A percentile compares a stretch with the other conserved stretches of the same genome.
These are phyloP conservation scores for Rhytidiadelphus loreus DNA, from an alignment of 225 moss, liverwort and hornwort genomes.

Conservation along the genomic window DNA sequence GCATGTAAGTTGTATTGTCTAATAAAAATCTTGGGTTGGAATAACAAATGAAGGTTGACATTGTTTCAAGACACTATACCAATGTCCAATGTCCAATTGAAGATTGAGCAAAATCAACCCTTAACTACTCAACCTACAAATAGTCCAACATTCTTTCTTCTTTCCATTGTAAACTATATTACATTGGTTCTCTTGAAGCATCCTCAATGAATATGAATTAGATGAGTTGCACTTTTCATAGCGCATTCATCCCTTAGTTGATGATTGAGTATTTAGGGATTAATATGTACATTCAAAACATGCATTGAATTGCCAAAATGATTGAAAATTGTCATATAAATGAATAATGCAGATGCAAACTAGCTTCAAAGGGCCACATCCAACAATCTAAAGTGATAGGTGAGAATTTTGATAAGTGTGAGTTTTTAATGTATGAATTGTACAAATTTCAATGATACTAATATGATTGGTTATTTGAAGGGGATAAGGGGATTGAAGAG, in stretches of 20 bases:
- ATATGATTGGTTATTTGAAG: not conserved
- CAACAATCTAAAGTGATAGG: not conserved
- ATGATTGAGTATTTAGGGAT: not conserved
- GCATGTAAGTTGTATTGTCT: rapidly evolving
- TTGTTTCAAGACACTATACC: not conserved
- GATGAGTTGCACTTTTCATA: not conserved
- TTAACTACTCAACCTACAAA: not conserved
- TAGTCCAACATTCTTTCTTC: not conserved
- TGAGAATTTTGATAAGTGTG: not conserved
- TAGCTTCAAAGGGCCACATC: not conserved
- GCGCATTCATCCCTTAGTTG: not conserved
- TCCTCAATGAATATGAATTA: not conserved
- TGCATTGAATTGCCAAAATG: not conserved
- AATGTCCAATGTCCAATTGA: not conserved
- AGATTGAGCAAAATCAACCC: not conserved
- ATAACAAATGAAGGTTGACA: not conserved
- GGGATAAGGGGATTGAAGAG: not conserved
- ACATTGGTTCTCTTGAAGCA: not conserved
- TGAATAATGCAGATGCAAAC: not conserved
- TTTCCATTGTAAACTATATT: not conserved
- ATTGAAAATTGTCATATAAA: not conserved
- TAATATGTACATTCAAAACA: not conserved
- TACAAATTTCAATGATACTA: not conserved
- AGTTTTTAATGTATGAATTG: not conserved
- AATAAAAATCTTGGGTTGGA: not conserved